These are phyloP conservation scores for Fusarium nanum DNA, from an alignment of 2,329 filamentous ascomycete species.

Conservation along the genomic window DNA sequence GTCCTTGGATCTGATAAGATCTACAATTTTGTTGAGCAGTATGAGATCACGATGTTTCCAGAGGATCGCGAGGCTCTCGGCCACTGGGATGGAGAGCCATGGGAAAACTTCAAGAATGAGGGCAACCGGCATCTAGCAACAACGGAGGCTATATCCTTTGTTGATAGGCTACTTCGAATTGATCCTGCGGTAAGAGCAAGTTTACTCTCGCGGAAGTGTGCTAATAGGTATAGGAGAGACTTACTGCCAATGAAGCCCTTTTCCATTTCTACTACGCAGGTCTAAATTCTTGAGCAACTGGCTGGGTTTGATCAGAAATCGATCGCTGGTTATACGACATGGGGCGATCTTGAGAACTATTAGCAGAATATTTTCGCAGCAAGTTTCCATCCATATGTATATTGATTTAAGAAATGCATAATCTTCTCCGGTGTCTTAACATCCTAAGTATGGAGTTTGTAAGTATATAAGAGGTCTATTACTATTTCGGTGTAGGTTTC, in stretches of 20 bases:
- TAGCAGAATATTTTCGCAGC: too few species aligned
- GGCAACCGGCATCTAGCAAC: slow-evolving; percentile 96
- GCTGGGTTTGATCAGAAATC: neutral
- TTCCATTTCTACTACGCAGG: neutral
- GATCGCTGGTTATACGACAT: too few species aligned
- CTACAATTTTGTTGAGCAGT: slow-evolving; percentile 97
- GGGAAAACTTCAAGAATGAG: slow-evolving; percentile 92
- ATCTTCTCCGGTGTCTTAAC: too few species aligned
- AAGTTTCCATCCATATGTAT: too few species aligned
- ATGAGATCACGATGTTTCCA: slow-evolving; percentile 94
- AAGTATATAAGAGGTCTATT: too few species aligned
- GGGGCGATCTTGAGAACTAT: too few species aligned
- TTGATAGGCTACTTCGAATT: slow-evolving; percentile 94
- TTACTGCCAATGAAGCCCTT: slow-evolving; percentile 11
- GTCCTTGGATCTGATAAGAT: slow-evolving; percentile 95
- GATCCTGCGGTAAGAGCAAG: slow-evolving; percentile 82
- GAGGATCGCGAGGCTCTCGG: slow-evolving; percentile 97
- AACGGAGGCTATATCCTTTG: slow-evolving; percentile 94
- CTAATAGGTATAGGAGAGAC: slow-evolving; percentile 3
- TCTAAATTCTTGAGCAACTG: fast-evolving
- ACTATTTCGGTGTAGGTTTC: too few species aligned
- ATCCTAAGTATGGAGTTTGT: too few species aligned
- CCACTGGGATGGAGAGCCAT: slow-evolving; percentile 91
- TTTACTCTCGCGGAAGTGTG: fast-evolving
- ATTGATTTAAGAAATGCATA: too few species aligned